Evolutionary conservation across 306 rosid genomes (phyloP), one percentile per base, ranked within the genome.

Genomic region (Betula pendula): DNA sequence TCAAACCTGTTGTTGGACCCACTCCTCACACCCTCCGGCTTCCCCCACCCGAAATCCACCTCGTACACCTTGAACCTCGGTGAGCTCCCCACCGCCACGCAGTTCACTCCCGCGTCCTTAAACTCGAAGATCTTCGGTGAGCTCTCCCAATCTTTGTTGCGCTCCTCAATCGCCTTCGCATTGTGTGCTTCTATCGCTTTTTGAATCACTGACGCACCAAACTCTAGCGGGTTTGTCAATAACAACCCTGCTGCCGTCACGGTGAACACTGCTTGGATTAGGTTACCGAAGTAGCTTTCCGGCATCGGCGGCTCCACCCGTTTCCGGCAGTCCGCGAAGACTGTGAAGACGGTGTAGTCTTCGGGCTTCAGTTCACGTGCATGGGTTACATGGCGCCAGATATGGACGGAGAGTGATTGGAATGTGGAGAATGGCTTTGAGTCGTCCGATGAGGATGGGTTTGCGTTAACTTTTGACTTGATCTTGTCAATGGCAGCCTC

Each of bases 11-110:
- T 95, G 42, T 95, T 95, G 8, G 91, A 81, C 1, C 99, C 99
- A 80, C 99, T 92, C 38, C 97, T 88, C 85, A 95, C 99, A 31
- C 75, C 84, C 81, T 89, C 97, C 8, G 99, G 96, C 65, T 84
- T 81, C 8, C 96, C 99, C 85, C 86, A 95, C 53, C 99, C 99
- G 80, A 92, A 95, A 79, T 92, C 97, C 63, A 95, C 93, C 27
- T 90, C 96, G 75, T 95, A 95, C 29, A 95, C 97, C 85, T 83
- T 91, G 59, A 95, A 95, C 88, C 99, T 84, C 14, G 99, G 99
- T 43, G 99, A 92, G 86, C 99, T 95, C 56, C 99, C 99, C 1
- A 92, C 90, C 0, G 97, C 96, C 83, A 95, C 99, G 73, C 96
- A 88, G 82, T 95, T 95, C 72, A 87, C 84, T n/a, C 99, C 99